A percentile compares a stretch with the other conserved stretches of the same genome.
Evolutionary conservation across 2,329 filamentous ascomycete genomes (phyloP).

Genomic region (Capronia americana): DNA sequence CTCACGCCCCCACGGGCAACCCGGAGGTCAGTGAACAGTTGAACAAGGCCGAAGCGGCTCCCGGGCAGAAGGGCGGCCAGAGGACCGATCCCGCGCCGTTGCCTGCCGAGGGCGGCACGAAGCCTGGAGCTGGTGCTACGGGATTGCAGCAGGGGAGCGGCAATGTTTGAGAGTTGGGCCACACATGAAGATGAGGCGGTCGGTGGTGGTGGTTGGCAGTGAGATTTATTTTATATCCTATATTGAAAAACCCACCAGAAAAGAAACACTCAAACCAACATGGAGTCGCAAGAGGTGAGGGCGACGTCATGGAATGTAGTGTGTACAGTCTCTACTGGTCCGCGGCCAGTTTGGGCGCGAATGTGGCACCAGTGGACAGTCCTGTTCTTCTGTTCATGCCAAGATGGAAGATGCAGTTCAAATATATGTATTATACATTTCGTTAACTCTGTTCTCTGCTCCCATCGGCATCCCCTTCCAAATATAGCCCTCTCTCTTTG

Average conservation of each 20-base stretch:
- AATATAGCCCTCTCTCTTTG: slow-evolving; percentile 28
- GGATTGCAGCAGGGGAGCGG: slow-evolving; percentile 19
- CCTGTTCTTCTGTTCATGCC: neutral
- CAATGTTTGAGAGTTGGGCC: neutral
- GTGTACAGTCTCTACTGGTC: neutral
- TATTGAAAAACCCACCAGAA: no score
- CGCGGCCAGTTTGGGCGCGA: neutral
- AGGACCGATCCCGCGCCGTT: slow-evolving; percentile 28
- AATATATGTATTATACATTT: neutral
- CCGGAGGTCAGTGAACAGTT: slow-evolving; percentile 29
- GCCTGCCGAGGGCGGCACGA: slow-evolving; percentile 6
- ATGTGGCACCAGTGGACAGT: neutral
- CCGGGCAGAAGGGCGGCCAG: slow-evolving; percentile 27
- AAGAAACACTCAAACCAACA: no score
- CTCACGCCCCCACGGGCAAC: slow-evolving; percentile 4
- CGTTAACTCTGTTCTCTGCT: neutral
- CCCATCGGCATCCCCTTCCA: neutral
- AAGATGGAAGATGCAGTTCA: neutral
- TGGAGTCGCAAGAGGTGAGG: neutral
- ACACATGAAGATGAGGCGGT: no score
- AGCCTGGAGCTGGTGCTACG: slow-evolving; percentile 27
- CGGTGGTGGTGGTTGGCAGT: no score
- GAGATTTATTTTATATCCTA: neutral
- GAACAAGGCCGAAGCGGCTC: slow-evolving; percentile 17
- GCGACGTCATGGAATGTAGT: neutral